Conservation (phyloP, 1,139 yeast species). For the Pichia sp. region DNA sequence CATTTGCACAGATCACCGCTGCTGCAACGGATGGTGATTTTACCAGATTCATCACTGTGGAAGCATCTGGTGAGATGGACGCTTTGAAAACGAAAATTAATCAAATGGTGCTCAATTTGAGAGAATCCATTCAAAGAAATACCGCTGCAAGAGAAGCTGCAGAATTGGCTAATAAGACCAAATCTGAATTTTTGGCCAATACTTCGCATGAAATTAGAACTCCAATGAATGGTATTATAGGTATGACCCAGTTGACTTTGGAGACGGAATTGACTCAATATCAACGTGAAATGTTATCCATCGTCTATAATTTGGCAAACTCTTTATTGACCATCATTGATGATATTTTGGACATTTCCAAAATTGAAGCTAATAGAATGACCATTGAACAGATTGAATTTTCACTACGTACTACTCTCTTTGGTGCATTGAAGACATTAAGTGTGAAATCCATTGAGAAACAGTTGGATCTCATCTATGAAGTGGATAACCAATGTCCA, state of each 20-base stretch:
- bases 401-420: constrained; percentile 76
- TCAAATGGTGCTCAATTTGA: constrained; percentile 81
- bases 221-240: constrained; percentile 88
- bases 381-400: constrained; percentile 85
- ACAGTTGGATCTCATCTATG: constrained; percentile 70
- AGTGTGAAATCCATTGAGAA: constrained; percentile 87
- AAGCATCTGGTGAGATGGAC: constrained; percentile 91
- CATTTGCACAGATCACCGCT: constrained; percentile 88
- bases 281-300: constrained; percentile 83
- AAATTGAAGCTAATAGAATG: constrained; percentile 90
- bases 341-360: constrained; percentile 83
- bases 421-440: constrained; percentile 79
- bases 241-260: constrained; percentile 83
- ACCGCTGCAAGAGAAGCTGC: constrained; percentile 95
- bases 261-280: constrained; percentile 85
- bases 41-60: constrained; percentile 83
- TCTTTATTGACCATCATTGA: constrained; percentile 79
- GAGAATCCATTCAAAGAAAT: constrained; percentile 85
- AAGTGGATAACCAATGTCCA: constrained; percentile 80
- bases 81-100: constrained; percentile 85
- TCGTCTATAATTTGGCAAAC: constrained; percentile 80
- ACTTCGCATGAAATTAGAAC: constrained; percentile 91
- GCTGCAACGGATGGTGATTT: constrained; percentile 94
- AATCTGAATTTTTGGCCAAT: constrained; percentile 83
- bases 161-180: constrained; percentile 83